Evolutionary conservation across 306 rosid genomes (phyloP), one percentile per base, ranked within the genome.

Genomic region (Trichosanthes truncata): DNA sequence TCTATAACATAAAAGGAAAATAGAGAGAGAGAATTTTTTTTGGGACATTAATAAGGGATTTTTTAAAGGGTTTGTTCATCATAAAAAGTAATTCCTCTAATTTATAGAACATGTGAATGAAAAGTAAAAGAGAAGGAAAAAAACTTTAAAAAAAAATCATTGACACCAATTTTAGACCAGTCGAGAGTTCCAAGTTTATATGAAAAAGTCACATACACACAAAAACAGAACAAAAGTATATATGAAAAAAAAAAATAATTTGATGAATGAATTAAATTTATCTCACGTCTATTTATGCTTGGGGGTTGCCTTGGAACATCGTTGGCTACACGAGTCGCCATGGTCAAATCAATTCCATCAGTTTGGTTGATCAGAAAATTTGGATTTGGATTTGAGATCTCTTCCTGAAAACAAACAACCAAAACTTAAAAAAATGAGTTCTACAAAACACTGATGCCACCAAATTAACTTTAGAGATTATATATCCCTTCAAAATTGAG

Each of bases 301-400:
- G 91, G 92, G 81, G 97, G 92, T 4, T 25, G 60, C 68, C 85
- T 95, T 72, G 98, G 97, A 68, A 86, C 83, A 80, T 91, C 97
- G 81, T 89, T 90, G 53, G 84, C 82, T 31, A 84, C 91, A n/a
- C 91, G 82, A 80, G 89, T 78, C 12, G 84, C 88, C 86, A 88
- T 84, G 4, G 81, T 33, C 35, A 85, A 86, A 75, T 91, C 89
- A 82, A 79, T 88, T 60, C 83, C 91, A 81, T 73, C 86, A 9
- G 92, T 93, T 85, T 89, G 97, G 83, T 84, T 89, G 57, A 83
- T 83, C 84, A 87, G 46, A 83, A 87, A 83, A 62, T 89, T 91
- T 80, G 92, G 46, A 43, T 93, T 92, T 51, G 85, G 80, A 84
- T 87, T 43, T 57, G 97, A 84, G 79, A 95, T 91, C 84, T 93